Evolutionary conservation across 1,139 yeast species (phyloP), one percentile per base, ranked within the genome.

Genomic region (Zhuliangozyma parablackwelliae): DNA sequence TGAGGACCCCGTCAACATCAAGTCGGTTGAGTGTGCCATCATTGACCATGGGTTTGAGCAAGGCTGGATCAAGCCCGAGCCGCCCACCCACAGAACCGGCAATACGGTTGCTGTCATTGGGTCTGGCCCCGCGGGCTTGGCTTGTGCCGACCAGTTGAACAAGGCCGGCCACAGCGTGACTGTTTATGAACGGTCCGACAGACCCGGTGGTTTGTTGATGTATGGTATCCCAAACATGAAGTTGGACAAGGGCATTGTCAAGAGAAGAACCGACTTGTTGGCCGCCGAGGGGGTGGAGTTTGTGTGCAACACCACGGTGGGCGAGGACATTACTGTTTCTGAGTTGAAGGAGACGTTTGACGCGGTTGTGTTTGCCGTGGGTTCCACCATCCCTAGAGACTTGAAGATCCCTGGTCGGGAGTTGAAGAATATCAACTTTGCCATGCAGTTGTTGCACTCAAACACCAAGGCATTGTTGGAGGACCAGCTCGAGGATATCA

Each of bases 141-240:
- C 98, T 32, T 80, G 90, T 58, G 97, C 97, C 44, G 97, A 90
- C 61, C 97, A 90, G 69, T 78, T 92, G 61, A 92, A 92, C 75
- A 84, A 82, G 59, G 97, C 97, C 30, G 98, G 98, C 39, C 98
- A 92, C 64, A 53, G 59, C 23, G 97, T 92, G 38, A 86, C 92
- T 32, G 92, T 92, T 35, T 90, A 82, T 60, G 98, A 92, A 69
- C 82, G 97, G 62, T 74, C 92, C 41, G 97, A 92, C 65, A 80
- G 97, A 62, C 84, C 94, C 40, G 98, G 98, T 72, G 98, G 98
- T 40, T 75, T 92, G 59, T 67, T 92, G 68, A 92, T 92, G 97
- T 92, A 92, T 62, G 98, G 98, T 78, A 92, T 92, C 66, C 98
- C 98, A 54, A 92, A 92, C 73, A 92, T 92, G 98, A 92, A 92